A percentile compares a stretch with the other conserved stretches of the same genome.
Evolutionary conservation across 768 basidiomycete species (phyloP).

Genomic region (Naematelia encephala): DNA sequence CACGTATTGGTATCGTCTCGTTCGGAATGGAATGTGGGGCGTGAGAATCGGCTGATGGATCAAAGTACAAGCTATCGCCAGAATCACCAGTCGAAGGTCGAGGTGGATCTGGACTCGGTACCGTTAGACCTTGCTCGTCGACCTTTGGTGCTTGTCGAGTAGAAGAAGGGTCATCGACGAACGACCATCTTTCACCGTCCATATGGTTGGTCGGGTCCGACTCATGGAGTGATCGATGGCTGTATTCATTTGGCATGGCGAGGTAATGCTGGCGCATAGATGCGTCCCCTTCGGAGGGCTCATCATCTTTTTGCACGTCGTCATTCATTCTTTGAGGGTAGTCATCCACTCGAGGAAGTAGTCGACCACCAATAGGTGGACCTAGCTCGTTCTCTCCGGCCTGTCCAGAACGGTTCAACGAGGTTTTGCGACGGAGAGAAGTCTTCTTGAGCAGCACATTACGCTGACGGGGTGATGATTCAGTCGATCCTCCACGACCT

Average conservation of each 20-base stretch:
- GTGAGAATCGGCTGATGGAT: not conserved
- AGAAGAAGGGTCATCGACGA: not conserved
- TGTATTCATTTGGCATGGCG: not conserved
- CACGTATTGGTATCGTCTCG: not conserved
- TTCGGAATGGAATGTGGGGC: not conserved
- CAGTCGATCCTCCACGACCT: not conserved
- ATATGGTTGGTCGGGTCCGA: not conserved
- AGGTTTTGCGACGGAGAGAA: conserved; percentile 1
- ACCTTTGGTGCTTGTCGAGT: not conserved
- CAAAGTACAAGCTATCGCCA: not conserved
- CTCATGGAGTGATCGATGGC: not conserved
- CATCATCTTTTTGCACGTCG: not conserved
- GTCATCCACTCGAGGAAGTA: not conserved
- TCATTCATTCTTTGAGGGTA: not conserved
- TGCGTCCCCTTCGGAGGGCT: no score
- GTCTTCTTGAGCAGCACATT: conserved; percentile 13
- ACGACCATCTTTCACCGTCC: not conserved
- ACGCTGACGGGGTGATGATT: conserved; percentile 10
- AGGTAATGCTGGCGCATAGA: not conserved
- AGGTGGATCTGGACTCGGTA: not conserved
- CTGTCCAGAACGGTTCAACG: not conserved
- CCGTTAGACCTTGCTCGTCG: not conserved
- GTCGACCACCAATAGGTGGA: not conserved
- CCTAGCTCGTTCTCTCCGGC: not conserved
- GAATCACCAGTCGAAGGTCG: not conserved